These are phyloP conservation scores for Hordeum marinum DNA, from an alignment of 176 grass and related monocot species.

Conservation along the genomic window DNA sequence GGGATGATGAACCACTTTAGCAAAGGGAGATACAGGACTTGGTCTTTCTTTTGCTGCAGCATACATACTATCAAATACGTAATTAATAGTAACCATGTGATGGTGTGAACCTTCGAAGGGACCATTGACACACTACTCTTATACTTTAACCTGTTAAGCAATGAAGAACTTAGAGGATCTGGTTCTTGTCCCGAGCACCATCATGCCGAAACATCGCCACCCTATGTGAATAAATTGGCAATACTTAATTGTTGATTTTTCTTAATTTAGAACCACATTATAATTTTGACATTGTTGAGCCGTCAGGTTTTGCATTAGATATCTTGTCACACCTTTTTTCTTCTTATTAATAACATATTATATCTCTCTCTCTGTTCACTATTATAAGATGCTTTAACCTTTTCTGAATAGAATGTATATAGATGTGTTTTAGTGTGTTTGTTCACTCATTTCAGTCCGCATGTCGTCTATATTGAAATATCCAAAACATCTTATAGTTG, in stretches of 20 bases:
- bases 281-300: background rate
- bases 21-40: background rate
- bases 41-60: background rate
- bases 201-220: background rate
- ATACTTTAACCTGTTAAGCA: background rate
- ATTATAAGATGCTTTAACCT: no score
- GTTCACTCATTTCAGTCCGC: no score
- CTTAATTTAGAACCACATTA: background rate
- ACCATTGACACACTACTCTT: background rate
- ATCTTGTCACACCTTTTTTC: background rate
- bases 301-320: background rate
- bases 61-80: background rate
- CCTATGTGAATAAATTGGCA: background rate
- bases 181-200: background rate
- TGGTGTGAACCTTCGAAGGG: background rate
- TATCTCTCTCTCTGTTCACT: no score
- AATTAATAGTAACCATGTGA: slow-evolving; percentile 12
- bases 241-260: background rate
- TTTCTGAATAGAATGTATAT: no score
- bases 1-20: no score
- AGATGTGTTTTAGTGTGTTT: no score
- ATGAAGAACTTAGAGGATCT: background rate
- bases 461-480: no score
- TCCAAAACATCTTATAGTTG: no score
- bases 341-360: background rate